These are phyloP conservation scores for Dendrobium nobile DNA, from an alignment of 106 monocot species.

Conservation along the genomic window DNA sequence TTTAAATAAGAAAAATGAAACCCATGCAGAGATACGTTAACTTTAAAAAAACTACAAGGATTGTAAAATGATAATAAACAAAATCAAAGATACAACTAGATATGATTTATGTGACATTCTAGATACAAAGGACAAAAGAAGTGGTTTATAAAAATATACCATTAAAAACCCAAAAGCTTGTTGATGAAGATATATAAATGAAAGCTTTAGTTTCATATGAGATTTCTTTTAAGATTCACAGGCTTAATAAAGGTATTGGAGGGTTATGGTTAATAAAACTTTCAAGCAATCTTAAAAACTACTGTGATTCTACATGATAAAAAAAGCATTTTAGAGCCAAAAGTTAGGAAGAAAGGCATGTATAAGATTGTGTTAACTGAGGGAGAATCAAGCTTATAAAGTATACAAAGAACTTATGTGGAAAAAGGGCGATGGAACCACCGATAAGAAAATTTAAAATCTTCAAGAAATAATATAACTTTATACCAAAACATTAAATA, in stretches of 20 bases:
- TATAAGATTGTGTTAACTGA: background rate
- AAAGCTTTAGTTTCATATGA: background rate
- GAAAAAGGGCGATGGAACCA: background rate
- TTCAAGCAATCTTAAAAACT: background rate
- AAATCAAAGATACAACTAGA: too few species aligned
- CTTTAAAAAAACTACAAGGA: too few species aligned
- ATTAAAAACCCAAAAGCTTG: background rate
- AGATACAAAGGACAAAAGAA: background rate
- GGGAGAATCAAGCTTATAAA: too few species aligned
- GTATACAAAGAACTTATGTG: background rate
- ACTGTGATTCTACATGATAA: background rate
- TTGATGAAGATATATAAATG: background rate
- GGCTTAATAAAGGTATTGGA: background rate
- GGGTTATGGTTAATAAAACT: background rate
- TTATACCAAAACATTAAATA: background rate
- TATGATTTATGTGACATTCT: too few species aligned
- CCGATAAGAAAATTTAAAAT: background rate
- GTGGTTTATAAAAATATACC: background rate
- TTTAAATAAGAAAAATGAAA: too few species aligned
- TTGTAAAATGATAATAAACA: too few species aligned
- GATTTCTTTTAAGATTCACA: background rate
- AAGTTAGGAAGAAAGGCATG: background rate
- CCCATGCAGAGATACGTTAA: too few species aligned
- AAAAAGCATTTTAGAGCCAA: background rate
- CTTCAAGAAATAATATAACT: background rate